Evolutionary conservation across 768 basidiomycete genomes (phyloP).

Genomic region (Russula earlei): DNA sequence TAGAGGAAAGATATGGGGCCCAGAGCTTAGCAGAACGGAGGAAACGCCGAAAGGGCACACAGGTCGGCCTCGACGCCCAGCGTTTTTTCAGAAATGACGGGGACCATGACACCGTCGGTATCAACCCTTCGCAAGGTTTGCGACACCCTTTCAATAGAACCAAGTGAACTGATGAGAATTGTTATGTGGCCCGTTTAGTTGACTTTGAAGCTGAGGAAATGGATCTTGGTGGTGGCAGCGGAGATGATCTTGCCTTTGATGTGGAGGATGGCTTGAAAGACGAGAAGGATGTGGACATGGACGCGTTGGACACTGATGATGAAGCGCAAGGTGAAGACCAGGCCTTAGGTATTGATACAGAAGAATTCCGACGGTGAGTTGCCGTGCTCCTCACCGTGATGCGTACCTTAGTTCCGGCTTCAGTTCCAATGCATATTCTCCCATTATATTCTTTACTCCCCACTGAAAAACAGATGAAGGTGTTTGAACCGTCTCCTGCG

Average conservation of each 20-base stretch:
- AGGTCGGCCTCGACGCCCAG: constrained; percentile 7
- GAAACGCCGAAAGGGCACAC: constrained; percentile 26
- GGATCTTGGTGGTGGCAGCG: constrained; percentile 46
- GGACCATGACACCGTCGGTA: constrained; percentile 9
- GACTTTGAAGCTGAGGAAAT: constrained; percentile 77
- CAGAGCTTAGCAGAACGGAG: constrained; percentile 51
- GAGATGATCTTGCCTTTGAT: constrained; percentile 54
- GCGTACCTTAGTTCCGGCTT: background rate
- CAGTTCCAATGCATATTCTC: constrained; percentile 90
- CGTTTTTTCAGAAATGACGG: constrained; percentile 7
- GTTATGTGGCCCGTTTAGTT: constrained; percentile 30
- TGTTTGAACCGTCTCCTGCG: constrained; percentile 77
- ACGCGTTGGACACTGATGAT: constrained; percentile 67
- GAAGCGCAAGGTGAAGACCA: constrained; percentile 46
- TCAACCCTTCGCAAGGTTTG: constrained; percentile 44
- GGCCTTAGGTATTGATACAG: constrained; percentile 49
- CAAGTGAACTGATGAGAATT: constrained; percentile 8
- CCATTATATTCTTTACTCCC: constrained; percentile 90
- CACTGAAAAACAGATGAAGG: constrained; percentile 90
- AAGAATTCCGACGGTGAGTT: constrained; percentile 57
- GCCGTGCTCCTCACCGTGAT: background rate
- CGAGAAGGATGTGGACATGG: constrained; percentile 54
- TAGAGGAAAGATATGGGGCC: constrained; percentile 68
- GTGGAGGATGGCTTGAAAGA: constrained; percentile 41
- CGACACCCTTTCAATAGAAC: background rate